A percentile compares a stretch with the other conserved stretches of the same genome.
Evolutionary conservation across 495 filamentous ascomycete genomes (phyloP).

Genomic region (Penicillium cosmopolitanum): DNA sequence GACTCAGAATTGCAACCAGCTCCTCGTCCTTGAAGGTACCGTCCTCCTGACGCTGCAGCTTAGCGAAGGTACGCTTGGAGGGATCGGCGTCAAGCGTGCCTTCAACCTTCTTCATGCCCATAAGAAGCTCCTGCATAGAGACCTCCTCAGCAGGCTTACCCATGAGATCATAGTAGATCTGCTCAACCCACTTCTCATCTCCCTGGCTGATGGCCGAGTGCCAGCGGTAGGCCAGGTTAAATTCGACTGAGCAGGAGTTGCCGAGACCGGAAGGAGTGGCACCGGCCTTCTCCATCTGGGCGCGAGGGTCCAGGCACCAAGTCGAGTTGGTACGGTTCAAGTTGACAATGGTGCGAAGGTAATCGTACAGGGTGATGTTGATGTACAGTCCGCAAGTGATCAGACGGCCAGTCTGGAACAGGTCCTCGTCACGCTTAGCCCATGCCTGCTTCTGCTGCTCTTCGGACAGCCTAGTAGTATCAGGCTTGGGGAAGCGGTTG

Average conservation of each 20-base stretch:
- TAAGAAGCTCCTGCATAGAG: conserved; percentile 52
- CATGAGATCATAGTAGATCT: conserved; percentile 57
- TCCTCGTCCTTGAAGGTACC: conserved; percentile 66
- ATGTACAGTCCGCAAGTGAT: conserved; percentile 83
- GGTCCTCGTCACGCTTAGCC: conserved; percentile 77
- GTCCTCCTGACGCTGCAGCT: conserved; percentile 55
- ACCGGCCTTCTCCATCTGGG: conserved; percentile 52
- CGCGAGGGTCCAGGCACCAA: conserved; percentile 68
- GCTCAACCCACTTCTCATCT: conserved; percentile 69
- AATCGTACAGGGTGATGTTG: conserved; percentile 82
- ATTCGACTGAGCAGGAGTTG: conserved; percentile 73
- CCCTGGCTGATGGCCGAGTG: conserved; percentile 65
- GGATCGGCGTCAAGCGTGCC: conserved; percentile 53
- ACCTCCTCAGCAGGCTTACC: conserved; percentile 60
- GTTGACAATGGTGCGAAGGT: conserved; percentile 83
- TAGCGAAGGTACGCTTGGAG: conserved; percentile 60
- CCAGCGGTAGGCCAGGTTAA: conserved; percentile 75
- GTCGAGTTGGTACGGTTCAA: conserved; percentile 74
- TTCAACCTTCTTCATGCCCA: conserved; percentile 57
- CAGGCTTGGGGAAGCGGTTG: conserved; percentile 67
- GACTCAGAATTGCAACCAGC: conserved; percentile 61
- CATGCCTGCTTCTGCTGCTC: conserved; percentile 61
- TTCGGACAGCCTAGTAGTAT: conserved; percentile 42
- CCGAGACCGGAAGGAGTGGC: conserved; percentile 67
- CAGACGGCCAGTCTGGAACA: conserved; percentile 81